These are phyloP conservation scores for Juncus effusus DNA, from an alignment of 176 grass and related monocot species.

Conservation along the genomic window DNA sequence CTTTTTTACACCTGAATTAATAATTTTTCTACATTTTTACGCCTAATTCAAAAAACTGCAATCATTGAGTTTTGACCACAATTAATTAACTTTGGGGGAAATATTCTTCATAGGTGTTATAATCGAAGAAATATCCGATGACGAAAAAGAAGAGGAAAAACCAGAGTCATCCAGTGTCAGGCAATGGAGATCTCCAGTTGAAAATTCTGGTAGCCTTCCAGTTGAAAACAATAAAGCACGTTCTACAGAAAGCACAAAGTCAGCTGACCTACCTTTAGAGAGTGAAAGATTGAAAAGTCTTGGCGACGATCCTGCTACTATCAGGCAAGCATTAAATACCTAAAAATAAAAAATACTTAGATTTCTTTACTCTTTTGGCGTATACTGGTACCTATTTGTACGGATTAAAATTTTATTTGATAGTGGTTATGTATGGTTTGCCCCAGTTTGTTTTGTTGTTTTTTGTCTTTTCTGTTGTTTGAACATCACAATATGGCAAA, in stretches of 20 bases:
- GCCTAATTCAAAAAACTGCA: neutral
- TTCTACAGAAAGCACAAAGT: constrained; percentile 24
- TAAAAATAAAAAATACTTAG: neutral
- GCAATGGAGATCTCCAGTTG: constrained; percentile 40
- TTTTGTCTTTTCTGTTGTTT: neutral
- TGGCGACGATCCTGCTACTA: constrained; percentile 43
- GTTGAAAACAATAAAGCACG: constrained; percentile 34
- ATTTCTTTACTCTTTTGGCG: no score
- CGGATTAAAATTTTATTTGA: no score
- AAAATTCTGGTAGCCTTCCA: constrained; percentile 40
- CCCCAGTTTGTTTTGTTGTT: no score
- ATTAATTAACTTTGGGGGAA: neutral
- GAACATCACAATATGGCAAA: neutral
- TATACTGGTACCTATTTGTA: no score
- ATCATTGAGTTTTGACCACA: neutral
- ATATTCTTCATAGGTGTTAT: constrained; percentile 51
- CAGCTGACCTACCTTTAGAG: constrained; percentile 6
- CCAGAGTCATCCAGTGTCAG: constrained; percentile 30
- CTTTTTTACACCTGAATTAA: neutral
- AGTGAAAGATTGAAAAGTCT: constrained; percentile 34
- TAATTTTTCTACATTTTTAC: neutral
- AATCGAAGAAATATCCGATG: constrained; percentile 90
- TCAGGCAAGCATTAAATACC: constrained; percentile 37
- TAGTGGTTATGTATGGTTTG: no score
- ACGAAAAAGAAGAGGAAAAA: constrained; percentile 43